Evolutionary conservation across 2,329 filamentous ascomycete species (phyloP), one percentile per base, ranked within the genome.

Genomic region (Chrysoporthe austroafricana): DNA sequence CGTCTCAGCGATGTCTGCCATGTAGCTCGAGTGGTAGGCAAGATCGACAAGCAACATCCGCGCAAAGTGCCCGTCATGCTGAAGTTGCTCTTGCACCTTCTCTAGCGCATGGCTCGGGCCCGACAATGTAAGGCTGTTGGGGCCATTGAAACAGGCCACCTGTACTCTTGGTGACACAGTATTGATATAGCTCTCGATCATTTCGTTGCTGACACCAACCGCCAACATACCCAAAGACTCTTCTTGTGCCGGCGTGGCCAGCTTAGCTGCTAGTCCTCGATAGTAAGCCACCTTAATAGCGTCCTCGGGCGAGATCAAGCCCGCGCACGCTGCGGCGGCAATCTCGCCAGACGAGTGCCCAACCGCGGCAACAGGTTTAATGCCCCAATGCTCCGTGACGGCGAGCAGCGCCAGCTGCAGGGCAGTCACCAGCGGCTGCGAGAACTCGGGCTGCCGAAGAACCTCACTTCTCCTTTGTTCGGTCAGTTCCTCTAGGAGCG

Each of bases 1-100:
- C 14, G 44, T 60, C 0, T 66, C 63, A 2, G 61, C 70, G 16
- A 72, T 65, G 1, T 43, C 60, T 1, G 14, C 21, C 74, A 79
- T 78, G 21, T 73, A 70, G 6, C 70, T 64, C 0, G 77, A 77
- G 68, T 79, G 77, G 61, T 78, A 79, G 7, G 77, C 77, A 13
- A 72, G 62, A 21, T 76, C 72, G 26, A 76, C 75, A 14, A 71
- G 74, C 9, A 79, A 70, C 18, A 72, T 60, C 6, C 76, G 58
- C 1, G 75, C 74, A 69, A 77, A 77, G 42, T 71, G 74, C 16
- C 66, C 71, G 14, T 69, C 68, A 1, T 60, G 69, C 48, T 73
- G 65, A n/a, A 75, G 36, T 1, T 66, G 63, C 6, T 71, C 62
- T 9, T 62, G 57, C 2, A 75, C 21, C 14, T 58, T 36, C 11